phyloP scores from a whole-genome alignment of 805 yeast species.

The Pichia kluyveri region DNA sequence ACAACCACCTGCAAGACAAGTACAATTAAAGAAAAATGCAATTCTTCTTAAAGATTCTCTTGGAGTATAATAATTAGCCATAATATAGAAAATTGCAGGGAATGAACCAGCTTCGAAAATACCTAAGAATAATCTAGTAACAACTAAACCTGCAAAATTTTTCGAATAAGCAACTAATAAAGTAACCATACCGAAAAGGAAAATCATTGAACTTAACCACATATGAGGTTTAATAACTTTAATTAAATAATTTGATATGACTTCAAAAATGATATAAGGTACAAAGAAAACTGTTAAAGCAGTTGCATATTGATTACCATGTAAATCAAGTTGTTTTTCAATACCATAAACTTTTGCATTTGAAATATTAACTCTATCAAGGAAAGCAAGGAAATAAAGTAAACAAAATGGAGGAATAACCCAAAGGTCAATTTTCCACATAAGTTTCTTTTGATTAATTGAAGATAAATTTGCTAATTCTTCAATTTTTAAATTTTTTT shows the following conservation, averaged over 20 bases:
- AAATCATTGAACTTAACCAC: constrained; percentile 53
- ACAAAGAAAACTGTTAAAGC: constrained; percentile 65
- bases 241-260: constrained; percentile 55
- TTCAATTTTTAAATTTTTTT: constrained; percentile 16
- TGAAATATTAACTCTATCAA: constrained; percentile 76
- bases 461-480: constrained; percentile 34
- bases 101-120: constrained; percentile 63
- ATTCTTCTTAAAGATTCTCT: constrained; percentile 61
- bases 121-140: constrained; percentile 59
- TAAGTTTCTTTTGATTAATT: constrained; percentile 46
- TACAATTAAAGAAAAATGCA: constrained; percentile 59
- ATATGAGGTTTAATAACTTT: constrained; percentile 53
- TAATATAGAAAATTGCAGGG: constrained; percentile 66
- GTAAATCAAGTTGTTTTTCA: constrained; percentile 41
- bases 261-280: constrained; percentile 58
- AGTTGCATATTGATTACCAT: constrained; percentile 51
- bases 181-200: constrained; percentile 52
- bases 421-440: constrained; percentile 58
- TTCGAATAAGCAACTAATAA: constrained; percentile 58
- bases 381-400: constrained; percentile 64
- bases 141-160: constrained; percentile 49
- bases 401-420: constrained; percentile 72
- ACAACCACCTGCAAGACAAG: constrained; percentile 71
- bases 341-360: constrained; percentile 73
- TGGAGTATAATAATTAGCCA: constrained; percentile 57